Evolutionary conservation across 148 eudicot genomes (phyloP), one percentile per base, ranked within the genome.

Genomic region (Mesembryanthemum crystallinum): DNA sequence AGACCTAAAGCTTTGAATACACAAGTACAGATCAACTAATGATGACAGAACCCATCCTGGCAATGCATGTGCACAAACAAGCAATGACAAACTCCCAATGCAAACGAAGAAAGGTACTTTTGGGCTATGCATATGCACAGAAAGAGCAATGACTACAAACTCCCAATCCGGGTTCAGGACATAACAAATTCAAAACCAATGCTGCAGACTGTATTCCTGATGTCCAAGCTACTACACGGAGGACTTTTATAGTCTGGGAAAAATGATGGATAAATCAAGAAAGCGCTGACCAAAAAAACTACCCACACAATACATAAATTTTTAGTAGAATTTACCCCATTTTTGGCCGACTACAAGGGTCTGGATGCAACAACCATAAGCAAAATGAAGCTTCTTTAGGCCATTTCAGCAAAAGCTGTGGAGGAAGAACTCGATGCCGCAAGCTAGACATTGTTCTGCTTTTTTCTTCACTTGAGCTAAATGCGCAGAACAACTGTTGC

Each of bases 351-450:
- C 90, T 79, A 77, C 84, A 77, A 58, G 97, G 92, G 69, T 92
- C 97, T 23, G 99, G 99, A 82, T 95, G 99, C 82, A 92, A 82
- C 79, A 92, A 84, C 99, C 99, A 92, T 68, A 92, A 83, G 82
- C 99, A 95, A 87, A 95, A 92, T 21, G 96, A 87, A 86, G 99
- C 99, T 88, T 90, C 97, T 88, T 95, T 95, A n/a, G 99, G 96
- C 90, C 92, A 92, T 81, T 89, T 95, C 78, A 92, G 81, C 57
- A 92, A 83, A 71, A 95, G 79, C 75, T 90, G 94, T 35, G 99
- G 99, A 49, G 99, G 99, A 72, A 95, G 96, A 73, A 95, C 92
- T 51, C 99, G 92, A 74, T 95, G 99, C 58, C 92, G 87, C 84
- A 95, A 75, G 81, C 91, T 95, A 81, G 86, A 83, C 99, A 95